These are phyloP conservation scores for Rhizopogon vulgaris DNA, from an alignment of 768 basidiomycete genomes.

Conservation along the genomic window DNA sequence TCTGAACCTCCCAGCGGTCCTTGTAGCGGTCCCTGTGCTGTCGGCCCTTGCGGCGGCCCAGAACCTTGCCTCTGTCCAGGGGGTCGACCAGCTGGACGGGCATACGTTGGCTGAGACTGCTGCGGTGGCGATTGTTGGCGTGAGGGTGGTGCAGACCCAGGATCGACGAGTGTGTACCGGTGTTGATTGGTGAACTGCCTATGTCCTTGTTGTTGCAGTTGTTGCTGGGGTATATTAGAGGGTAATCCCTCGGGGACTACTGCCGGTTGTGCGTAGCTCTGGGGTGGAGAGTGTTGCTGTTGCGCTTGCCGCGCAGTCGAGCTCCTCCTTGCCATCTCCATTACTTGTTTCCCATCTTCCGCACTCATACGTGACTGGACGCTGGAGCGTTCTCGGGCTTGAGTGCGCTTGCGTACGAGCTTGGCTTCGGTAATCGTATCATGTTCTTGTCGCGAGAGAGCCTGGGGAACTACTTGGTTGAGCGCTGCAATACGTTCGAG, in stretches of 20 bases:
- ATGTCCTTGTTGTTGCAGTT: not conserved
- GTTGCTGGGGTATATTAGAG: conserved; percentile 3
- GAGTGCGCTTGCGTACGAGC: conserved; percentile 78
- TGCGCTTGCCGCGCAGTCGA: conserved; percentile 25
- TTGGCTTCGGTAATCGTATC: conserved; percentile 71
- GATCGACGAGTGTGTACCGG: conserved; percentile 44
- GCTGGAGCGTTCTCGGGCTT: conserved; percentile 55
- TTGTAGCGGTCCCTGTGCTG: conserved; percentile 10
- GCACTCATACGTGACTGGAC: conserved; percentile 16
- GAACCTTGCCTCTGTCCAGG: conserved; percentile 22
- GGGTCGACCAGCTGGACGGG: conserved; percentile 23
- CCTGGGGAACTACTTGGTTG: conserved; percentile 49
- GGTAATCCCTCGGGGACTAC: conserved; percentile 11
- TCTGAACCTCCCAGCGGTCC: not conserved
- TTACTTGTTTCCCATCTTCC: conserved; percentile 37
- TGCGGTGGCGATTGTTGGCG: conserved; percentile 13
- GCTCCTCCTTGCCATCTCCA: conserved; percentile 51
- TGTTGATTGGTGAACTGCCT: conserved; percentile 32
- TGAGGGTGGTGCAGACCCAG: conserved; percentile 20
- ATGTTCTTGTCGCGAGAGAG: conserved; percentile 76
- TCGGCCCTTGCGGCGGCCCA: conserved; percentile 6
- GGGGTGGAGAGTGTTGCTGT: conserved; percentile 10
- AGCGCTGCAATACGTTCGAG: conserved; percentile 65
- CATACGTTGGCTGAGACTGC: conserved; percentile 11
- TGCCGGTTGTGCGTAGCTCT: not conserved